These are phyloP conservation scores for Myxozyma melibiosi DNA, from an alignment of 805 yeast genomes.

Conservation along the genomic window DNA sequence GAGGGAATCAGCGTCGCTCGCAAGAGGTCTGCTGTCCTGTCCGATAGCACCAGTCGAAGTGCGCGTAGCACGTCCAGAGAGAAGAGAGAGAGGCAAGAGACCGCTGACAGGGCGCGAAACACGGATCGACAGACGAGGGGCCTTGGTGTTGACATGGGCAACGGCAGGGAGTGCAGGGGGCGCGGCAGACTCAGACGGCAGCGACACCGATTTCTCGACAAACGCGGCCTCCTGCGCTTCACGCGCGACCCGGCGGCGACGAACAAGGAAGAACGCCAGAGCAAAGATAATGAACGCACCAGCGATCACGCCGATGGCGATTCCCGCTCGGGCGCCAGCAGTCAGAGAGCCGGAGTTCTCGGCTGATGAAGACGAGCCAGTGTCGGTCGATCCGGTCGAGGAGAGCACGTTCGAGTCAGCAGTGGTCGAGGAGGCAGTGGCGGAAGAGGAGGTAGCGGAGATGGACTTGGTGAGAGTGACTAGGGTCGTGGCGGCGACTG, in stretches of 20 bases:
- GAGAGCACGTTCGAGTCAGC: constrained; percentile 22
- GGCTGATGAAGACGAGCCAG: constrained; percentile 43
- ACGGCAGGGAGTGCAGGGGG: constrained; percentile 7
- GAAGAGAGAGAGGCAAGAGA: constrained; percentile 29
- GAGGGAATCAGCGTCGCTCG: constrained; percentile 1
- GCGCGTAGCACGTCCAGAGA: constrained; percentile 25
- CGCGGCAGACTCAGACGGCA: not conserved
- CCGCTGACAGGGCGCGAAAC: constrained; percentile 28
- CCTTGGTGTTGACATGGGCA: constrained; percentile 11
- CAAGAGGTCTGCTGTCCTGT: not conserved
- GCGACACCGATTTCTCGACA: constrained; percentile 5
- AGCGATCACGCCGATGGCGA: constrained; percentile 28
- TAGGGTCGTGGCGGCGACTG: not conserved
- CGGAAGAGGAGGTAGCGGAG: constrained; percentile 54
- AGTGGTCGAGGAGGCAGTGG: not conserved
- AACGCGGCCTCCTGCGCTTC: constrained; percentile 2
- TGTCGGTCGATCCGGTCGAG: constrained; percentile 67
- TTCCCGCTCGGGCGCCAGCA: constrained; percentile 31
- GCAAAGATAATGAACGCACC: constrained; percentile 17
- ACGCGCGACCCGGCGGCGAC: constrained; percentile 17
- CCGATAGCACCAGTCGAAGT: constrained; percentile 28
- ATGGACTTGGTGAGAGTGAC: constrained; percentile 45
- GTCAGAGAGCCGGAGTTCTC: constrained; percentile 18
- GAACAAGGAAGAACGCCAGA: constrained; percentile 24
- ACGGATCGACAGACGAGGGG: constrained; percentile 32